Evolutionary conservation across 768 basidiomycete genomes (phyloP).

Genomic region (Psilocybe tampanensis): DNA sequence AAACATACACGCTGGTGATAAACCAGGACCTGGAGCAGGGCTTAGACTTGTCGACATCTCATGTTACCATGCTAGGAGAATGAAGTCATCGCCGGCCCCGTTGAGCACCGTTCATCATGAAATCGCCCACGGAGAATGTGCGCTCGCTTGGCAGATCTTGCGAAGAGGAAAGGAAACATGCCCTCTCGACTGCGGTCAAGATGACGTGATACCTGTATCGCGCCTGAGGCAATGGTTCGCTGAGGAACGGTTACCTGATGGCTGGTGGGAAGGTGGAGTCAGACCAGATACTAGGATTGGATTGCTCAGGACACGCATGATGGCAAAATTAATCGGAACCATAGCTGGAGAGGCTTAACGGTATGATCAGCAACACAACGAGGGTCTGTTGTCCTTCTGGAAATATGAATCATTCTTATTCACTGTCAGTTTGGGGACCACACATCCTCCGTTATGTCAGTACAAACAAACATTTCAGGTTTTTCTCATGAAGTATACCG

Average conservation of each 20-base stretch:
- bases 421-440: no score
- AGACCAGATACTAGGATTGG: slow-evolving; percentile 31
- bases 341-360: no score
- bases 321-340: slow-evolving; percentile 18
- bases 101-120: slow-evolving; percentile 49
- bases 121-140: slow-evolving; percentile 60
- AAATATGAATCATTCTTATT: no score
- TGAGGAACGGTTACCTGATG: slow-evolving; percentile 59
- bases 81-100: slow-evolving; percentile 28
- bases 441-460: no score
- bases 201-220: slow-evolving; percentile 34
- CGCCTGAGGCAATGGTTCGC: slow-evolving; percentile 57
- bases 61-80: slow-evolving; percentile 47
- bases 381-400: no score
- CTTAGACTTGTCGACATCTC: slow-evolving; percentile 53
- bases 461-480: no score
- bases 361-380: no score
- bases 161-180: no score
- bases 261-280: slow-evolving; percentile 44
- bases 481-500: no score
- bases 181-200: slow-evolving; percentile 6
- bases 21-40: slow-evolving; percentile 26
- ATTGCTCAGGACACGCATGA: slow-evolving; percentile 23
- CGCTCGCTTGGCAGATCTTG: slow-evolving; percentile 52
- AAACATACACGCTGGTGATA: not conserved